Evolutionary conservation across 164 flowering plant species (phyloP).

Genomic region (Taxillus chinensis): DNA sequence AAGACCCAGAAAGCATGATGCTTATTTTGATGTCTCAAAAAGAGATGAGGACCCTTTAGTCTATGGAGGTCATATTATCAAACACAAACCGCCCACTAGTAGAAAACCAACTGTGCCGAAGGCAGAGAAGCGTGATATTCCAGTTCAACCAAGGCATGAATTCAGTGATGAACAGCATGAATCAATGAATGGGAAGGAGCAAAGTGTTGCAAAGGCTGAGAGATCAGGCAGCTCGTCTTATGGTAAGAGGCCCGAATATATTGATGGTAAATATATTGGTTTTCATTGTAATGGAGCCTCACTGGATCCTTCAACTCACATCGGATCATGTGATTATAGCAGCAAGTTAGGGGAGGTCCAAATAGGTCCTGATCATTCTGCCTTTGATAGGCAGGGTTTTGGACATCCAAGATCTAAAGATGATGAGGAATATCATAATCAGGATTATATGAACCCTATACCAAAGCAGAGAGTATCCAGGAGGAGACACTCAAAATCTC

Average conservation of each 20-base stretch:
- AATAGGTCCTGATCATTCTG: conserved; percentile 9
- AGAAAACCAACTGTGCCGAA: conserved; percentile 10
- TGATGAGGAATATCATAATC: conserved; percentile 14
- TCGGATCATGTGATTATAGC: too few species aligned
- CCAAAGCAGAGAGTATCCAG: conserved; percentile 48
- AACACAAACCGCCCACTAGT: conserved; percentile 10
- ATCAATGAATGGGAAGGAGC: conserved; percentile 10
- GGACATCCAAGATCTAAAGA: conserved; percentile 14
- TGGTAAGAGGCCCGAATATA: conserved; percentile 17
- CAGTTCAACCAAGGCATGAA: conserved; percentile 16
- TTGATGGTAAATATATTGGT: too few species aligned
- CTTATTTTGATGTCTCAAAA: conserved; percentile 6
- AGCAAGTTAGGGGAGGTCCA: conserved; percentile 18
- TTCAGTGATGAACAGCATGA: conserved; percentile 6
- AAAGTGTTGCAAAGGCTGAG: conserved; percentile 7
- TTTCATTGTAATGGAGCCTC: too few species aligned
- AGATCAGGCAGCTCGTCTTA: conserved; percentile 20
- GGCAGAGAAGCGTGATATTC: conserved; percentile 12
- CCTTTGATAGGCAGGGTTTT: conserved; percentile 13
- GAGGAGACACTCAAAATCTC: conserved; percentile 41
- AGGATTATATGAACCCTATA: conserved; percentile 20
- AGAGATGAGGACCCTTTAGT: conserved; percentile 14
- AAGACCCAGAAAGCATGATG: conserved; percentile 12
- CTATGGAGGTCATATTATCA: conserved; percentile 7
- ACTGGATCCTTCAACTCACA: too few species aligned